A percentile compares a stretch with the other conserved stretches of the same genome.
Evolutionary conservation across 73 alveolate species (phyloP).

Genomic region (Tetrahymena elliotti): DNA sequence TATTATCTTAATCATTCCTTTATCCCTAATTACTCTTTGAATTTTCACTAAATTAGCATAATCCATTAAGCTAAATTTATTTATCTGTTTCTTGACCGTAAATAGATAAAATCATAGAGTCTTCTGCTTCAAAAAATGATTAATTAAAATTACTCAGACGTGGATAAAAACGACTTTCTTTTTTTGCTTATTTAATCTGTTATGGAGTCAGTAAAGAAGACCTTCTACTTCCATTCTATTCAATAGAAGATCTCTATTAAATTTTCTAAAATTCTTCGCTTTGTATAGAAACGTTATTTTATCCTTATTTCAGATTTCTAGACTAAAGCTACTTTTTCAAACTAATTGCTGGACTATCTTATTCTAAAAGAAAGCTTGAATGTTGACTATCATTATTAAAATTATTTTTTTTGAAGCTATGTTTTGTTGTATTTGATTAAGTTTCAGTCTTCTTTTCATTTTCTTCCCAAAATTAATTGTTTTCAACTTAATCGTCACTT

Average conservation of each 20-base stretch:
- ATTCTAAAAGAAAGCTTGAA: background rate
- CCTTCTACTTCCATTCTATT: background rate
- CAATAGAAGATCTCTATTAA: background rate
- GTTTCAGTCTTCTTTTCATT: background rate
- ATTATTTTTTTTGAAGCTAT: background rate
- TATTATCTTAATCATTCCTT: background rate
- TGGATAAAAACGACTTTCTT: background rate
- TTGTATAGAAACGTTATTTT: background rate
- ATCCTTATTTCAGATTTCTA: background rate
- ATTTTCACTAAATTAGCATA: background rate
- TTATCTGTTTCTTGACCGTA: background rate
- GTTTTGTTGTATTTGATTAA: background rate
- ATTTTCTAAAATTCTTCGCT: background rate
- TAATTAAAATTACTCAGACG: background rate
- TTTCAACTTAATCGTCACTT: background rate
- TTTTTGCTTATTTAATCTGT: background rate
- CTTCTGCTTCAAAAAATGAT: background rate
- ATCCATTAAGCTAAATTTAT: background rate
- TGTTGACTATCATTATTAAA: background rate
- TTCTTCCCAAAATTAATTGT: background rate
- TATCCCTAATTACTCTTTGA: background rate
- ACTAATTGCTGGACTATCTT: background rate
- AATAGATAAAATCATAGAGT: background rate
- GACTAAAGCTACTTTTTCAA: background rate
- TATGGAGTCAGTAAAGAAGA: background rate